These are phyloP conservation scores for Dothiorella sarmentorum DNA, from an alignment of 2,329 filamentous ascomycete species.

Conservation along the genomic window DNA sequence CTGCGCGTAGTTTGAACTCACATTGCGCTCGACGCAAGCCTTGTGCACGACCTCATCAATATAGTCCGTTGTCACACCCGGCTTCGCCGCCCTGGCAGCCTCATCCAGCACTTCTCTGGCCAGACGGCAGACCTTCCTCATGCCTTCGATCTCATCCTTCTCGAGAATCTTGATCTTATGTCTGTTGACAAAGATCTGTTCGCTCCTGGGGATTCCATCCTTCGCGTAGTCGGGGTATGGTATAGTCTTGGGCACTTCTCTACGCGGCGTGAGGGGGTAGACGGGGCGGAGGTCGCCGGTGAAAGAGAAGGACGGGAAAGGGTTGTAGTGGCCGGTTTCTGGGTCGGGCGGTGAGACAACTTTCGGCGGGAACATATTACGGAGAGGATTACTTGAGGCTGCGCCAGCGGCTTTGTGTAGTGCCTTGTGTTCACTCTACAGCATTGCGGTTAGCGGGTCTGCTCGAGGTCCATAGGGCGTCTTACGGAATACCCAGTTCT, in stretches of 20 bases:
- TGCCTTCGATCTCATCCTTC: slow-evolving; percentile 75
- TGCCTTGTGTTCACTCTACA: slow-evolving; percentile 75
- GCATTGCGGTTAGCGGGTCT: slow-evolving; percentile 10
- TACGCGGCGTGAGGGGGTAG: slow-evolving; percentile 52
- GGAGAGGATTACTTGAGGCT: slow-evolving; percentile 59
- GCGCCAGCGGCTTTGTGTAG: slow-evolving; percentile 70
- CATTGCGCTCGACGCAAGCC: slow-evolving; percentile 86
- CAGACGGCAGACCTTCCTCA: slow-evolving; percentile 87
- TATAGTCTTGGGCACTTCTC: slow-evolving; percentile 71
- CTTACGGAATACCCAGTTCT: slow-evolving; percentile 75
- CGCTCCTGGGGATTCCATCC: slow-evolving; percentile 70
- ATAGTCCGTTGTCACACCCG: slow-evolving; percentile 93
- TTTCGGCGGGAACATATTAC: slow-evolving; percentile 71
- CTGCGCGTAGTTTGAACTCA: slow-evolving; percentile 46
- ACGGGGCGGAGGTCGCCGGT: slow-evolving; percentile 80
- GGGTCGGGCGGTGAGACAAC: slow-evolving; percentile 86
- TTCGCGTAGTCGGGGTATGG: slow-evolving; percentile 81
- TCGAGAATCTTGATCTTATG: slow-evolving; percentile 83
- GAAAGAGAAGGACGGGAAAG: slow-evolving; percentile 82
- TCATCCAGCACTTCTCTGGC: slow-evolving; percentile 91
- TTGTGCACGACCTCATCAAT: slow-evolving; percentile 95
- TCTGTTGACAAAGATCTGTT: slow-evolving; percentile 62
- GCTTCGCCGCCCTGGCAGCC: slow-evolving; percentile 75
- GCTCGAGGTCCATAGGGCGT: slow-evolving; percentile 25
- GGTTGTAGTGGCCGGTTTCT: slow-evolving; percentile 87